phyloP scores from a whole-genome alignment of 805 yeast species.

The Cyberlindnera meyerae region DNA sequence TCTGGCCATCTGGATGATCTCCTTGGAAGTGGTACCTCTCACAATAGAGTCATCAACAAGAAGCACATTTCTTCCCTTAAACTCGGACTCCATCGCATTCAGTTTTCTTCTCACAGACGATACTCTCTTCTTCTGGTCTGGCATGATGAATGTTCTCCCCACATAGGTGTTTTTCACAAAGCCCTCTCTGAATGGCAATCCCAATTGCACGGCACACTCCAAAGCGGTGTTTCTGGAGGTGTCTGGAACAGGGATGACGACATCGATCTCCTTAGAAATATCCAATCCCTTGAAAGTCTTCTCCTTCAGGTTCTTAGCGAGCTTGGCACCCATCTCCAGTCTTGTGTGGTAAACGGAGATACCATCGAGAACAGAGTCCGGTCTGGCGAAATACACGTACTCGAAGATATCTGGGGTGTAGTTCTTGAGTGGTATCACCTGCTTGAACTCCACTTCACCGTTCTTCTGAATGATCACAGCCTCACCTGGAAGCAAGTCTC shows the following conservation, averaged over 20 bases:
- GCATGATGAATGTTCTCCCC: slow-evolving; percentile 98
- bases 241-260: slow-evolving; percentile 96
- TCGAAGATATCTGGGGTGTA: slow-evolving; percentile 96
- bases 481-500: slow-evolving; percentile 91
- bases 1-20: slow-evolving; percentile 96
- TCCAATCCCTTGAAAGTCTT: slow-evolving; percentile 41
- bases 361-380: slow-evolving; percentile 96
- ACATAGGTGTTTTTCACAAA: slow-evolving; percentile 95
- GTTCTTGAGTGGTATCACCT: slow-evolving; percentile 70
- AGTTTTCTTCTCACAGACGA: slow-evolving; percentile 91
- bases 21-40: slow-evolving; percentile 95
- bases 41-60: slow-evolving; percentile 97
- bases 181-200: slow-evolving; percentile 90
- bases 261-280: slow-evolving; percentile 65
- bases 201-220: slow-evolving; percentile 79
- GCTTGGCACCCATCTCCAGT: slow-evolving; percentile 86
- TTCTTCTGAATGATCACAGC: slow-evolving; percentile 89
- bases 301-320: slow-evolving; percentile 63
- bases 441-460: slow-evolving; percentile 73
- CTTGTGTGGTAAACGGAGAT: slow-evolving; percentile 91
- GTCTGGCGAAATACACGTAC: slow-evolving; percentile 96
- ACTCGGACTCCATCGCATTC: slow-evolving; percentile 94
- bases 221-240: slow-evolving; percentile 95
- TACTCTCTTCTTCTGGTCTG: slow-evolving; percentile 90
- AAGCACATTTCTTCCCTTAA: slow-evolving; percentile 75